Percentiles rank a stretch among this genome's conserved stretches.
Evolutionary conservation across 2,329 filamentous ascomycete genomes (phyloP).

Genomic region (Davidsoniella eucalypti): DNA sequence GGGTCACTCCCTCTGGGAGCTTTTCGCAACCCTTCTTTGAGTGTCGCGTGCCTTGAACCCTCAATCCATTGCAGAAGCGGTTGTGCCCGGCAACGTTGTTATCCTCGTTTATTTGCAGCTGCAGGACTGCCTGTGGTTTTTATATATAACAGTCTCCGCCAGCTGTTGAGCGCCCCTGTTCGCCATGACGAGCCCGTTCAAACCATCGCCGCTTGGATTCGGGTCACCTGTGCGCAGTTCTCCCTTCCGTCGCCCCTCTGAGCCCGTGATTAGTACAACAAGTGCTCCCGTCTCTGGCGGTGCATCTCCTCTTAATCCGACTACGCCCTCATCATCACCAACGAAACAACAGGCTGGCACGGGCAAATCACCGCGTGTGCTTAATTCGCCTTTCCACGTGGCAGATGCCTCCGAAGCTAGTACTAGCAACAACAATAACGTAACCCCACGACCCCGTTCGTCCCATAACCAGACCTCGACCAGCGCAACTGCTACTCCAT

Average conservation of each 20-base stretch:
- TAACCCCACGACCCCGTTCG: constrained; percentile 2
- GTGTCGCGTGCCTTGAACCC: too few relatives aligned
- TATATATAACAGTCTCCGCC: neutral
- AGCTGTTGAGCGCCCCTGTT: neutral
- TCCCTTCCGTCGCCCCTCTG: constrained; percentile 39
- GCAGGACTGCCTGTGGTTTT: neutral
- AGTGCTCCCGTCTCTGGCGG: constrained; percentile 46
- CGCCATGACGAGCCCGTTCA: constrained; percentile 28
- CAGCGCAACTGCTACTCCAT: neutral
- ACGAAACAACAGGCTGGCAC: constrained; percentile 23
- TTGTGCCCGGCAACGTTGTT: too few relatives aligned
- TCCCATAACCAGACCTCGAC: constrained; percentile 2
- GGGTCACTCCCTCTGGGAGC: too few relatives aligned
- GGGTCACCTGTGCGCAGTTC: constrained; percentile 49
- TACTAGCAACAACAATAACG: neutral
- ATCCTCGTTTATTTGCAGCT: neutral
- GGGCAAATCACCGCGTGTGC: constrained; percentile 11
- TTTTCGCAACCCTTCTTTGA: too few relatives aligned
- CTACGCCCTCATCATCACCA: constrained; percentile 42
- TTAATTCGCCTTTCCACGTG: constrained; percentile 26
- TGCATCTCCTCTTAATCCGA: constrained; percentile 41
- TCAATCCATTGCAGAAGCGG: too few relatives aligned
- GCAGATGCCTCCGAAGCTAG: neutral
- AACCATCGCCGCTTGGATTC: constrained; percentile 56
- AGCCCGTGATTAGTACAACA: too few relatives aligned